These are phyloP conservation scores for Trichoderma cornu-damae DNA, from an alignment of 2,329 filamentous ascomycete species.

Conservation along the genomic window DNA sequence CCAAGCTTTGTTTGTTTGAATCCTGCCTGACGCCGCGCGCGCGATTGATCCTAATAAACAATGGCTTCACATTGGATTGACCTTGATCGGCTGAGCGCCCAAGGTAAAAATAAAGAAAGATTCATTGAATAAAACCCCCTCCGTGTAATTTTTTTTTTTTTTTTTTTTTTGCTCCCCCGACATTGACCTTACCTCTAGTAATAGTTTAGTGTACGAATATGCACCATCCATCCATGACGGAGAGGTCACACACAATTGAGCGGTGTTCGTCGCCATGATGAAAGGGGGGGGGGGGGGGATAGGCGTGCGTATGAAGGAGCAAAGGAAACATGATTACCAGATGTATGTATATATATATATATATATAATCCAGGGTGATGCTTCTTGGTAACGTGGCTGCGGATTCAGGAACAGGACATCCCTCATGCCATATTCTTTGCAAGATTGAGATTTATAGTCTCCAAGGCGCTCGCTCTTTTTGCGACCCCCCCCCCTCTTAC, in stretches of 20 bases:
- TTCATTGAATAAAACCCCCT: no score
- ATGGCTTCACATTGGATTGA: background rate
- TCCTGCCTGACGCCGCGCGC: background rate
- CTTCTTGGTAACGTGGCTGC: background rate
- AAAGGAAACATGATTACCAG: background rate
- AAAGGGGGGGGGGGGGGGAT: no score
- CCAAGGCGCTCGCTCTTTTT: background rate
- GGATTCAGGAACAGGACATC: background rate
- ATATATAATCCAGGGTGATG: background rate
- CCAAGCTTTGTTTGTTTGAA: background rate
- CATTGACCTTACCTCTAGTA: background rate
- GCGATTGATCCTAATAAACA: background rate
- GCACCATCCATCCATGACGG: background rate
- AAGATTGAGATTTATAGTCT: background rate
- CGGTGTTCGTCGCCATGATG: background rate
- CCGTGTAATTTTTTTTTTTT: no score
- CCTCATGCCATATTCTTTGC: background rate
- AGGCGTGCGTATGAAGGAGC: no score
- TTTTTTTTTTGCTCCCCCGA: no score
- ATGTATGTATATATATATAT: no score
- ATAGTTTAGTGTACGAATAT: conserved; percentile 10
- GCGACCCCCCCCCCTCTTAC: no score
- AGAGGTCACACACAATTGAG: no score
- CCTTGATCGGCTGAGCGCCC: background rate
- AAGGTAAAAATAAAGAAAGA: background rate